Evolutionary conservation across 306 rosid species (phyloP).

Genomic region (Boehmeria nivea): DNA sequence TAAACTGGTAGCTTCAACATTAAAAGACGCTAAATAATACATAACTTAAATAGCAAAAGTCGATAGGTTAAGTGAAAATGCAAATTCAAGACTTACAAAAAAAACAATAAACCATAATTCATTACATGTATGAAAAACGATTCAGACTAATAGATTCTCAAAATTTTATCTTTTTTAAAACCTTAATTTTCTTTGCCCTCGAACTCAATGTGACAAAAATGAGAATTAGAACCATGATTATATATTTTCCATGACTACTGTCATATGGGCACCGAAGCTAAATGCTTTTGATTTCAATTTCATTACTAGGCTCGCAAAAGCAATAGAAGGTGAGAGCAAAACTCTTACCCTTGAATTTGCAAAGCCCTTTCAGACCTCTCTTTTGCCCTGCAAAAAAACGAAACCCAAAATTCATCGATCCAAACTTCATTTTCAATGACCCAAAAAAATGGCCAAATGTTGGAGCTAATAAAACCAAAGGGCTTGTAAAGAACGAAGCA

Average conservation of each 20-base stretch:
- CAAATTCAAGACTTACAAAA: no score
- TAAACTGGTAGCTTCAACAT: background rate
- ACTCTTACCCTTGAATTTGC: constrained; percentile 4
- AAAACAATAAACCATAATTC: no score
- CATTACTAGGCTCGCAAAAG: background rate
- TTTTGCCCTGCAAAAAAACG: background rate
- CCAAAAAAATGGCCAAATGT: background rate
- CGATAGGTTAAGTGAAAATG: background rate
- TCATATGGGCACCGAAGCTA: background rate
- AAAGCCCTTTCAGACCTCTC: constrained; percentile 4
- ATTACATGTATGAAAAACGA: no score
- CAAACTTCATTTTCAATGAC: background rate
- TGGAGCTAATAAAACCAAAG: background rate
- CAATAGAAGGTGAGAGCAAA: background rate
- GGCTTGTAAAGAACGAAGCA: background rate
- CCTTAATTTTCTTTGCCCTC: no score
- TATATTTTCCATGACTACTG: background rate
- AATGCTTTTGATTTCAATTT: background rate
- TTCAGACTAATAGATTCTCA: no score
- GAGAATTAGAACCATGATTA: background rate
- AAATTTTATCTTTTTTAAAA: no score
- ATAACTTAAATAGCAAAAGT: background rate
- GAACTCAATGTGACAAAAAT: background rate
- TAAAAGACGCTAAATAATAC: background rate
- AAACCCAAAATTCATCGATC: no score